These are phyloP conservation scores for Bombardia bombarda DNA, from an alignment of 495 filamentous ascomycete species.

Conservation along the genomic window DNA sequence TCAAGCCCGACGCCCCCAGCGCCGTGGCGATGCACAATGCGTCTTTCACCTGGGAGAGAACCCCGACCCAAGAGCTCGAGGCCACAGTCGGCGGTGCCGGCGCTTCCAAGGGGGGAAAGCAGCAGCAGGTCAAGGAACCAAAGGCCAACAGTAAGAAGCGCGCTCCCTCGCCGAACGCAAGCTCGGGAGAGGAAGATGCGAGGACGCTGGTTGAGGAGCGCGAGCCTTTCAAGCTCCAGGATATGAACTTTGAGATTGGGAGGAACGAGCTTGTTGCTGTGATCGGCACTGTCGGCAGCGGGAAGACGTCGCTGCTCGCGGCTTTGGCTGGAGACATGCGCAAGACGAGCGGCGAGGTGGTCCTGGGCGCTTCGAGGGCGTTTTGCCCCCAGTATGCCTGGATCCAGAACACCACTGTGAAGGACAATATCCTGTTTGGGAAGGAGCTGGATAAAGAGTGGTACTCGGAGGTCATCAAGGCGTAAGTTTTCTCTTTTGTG, in stretches of 20 bases:
- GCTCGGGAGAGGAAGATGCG: constrained; percentile 37
- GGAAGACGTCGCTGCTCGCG: constrained; percentile 85
- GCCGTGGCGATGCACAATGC: constrained; percentile 68
- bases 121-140: constrained; percentile 28
- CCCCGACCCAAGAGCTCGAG: constrained; percentile 53
- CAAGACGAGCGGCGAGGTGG: constrained; percentile 62
- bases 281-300: constrained; percentile 84
- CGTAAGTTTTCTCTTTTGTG: constrained; percentile 23
- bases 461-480: constrained; percentile 52
- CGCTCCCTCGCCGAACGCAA: constrained; percentile 16
- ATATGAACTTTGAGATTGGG: constrained; percentile 66
- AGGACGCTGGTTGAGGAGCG: constrained; percentile 48
- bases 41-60: constrained; percentile 89
- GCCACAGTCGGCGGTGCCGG: constrained; percentile 19
- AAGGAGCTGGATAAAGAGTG: constrained; percentile 60
- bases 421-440: constrained; percentile 86
- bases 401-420: constrained; percentile 88
- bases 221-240: constrained; percentile 72
- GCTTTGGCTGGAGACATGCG: constrained; percentile 94
- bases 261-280: constrained; percentile 82
- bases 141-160: constrained; percentile 23
- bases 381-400: constrained; percentile 96
- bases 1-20: constrained; percentile 51
- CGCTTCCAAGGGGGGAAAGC: constrained; percentile 26
- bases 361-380: constrained; percentile 67